Percentiles rank a stretch among this genome's conserved stretches.
phyloP scores from a whole-genome alignment of 345 rosid genomes.

The Acer negundo region DNA sequence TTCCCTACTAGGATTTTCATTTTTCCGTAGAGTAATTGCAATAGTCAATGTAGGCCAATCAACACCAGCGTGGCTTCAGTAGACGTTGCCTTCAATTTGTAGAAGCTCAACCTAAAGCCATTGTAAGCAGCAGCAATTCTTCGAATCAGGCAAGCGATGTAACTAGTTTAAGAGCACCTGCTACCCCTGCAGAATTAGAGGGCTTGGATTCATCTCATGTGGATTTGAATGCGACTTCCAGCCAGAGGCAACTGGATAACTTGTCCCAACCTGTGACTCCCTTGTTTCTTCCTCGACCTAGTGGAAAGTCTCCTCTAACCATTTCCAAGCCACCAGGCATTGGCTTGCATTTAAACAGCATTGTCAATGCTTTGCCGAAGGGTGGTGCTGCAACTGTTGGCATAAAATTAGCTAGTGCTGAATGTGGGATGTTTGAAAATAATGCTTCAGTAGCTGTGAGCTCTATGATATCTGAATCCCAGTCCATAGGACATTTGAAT shows the following conservation, averaged over 20 bases:
- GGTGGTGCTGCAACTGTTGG: constrained; percentile 25
- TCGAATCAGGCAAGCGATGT: constrained; percentile 21
- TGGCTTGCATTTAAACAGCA: constrained; percentile 63
- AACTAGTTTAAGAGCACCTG: constrained; percentile 26
- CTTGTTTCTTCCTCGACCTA: constrained; percentile 16
- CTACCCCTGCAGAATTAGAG: constrained; percentile 31
- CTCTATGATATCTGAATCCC: constrained; percentile 33
- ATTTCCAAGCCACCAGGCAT: constrained; percentile 52
- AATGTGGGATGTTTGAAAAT: constrained; percentile 27
- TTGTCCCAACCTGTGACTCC: constrained; percentile 19
- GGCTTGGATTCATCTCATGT: constrained; percentile 27
- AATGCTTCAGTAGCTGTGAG: constrained; percentile 24
- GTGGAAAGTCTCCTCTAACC: constrained; percentile 30
- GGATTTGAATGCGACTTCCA: constrained; percentile 28
- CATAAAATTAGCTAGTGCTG: constrained; percentile 16
- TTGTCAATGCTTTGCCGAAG: constrained; percentile 34
- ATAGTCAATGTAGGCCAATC: constrained; percentile 42
- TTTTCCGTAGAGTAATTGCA: constrained; percentile 33
- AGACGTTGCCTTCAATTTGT: constrained; percentile 71
- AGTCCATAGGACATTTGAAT: constrained; percentile 27
- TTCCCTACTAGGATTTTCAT: constrained; percentile 21
- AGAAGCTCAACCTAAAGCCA: constrained; percentile 36
- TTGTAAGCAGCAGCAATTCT: constrained; percentile 17
- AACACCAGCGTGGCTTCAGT: constrained; percentile 54
- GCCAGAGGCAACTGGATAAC: constrained; percentile 28